Evolutionary conservation across 2,329 filamentous ascomycete genomes (phyloP).

Genomic region (Clonostachys byssicola): DNA sequence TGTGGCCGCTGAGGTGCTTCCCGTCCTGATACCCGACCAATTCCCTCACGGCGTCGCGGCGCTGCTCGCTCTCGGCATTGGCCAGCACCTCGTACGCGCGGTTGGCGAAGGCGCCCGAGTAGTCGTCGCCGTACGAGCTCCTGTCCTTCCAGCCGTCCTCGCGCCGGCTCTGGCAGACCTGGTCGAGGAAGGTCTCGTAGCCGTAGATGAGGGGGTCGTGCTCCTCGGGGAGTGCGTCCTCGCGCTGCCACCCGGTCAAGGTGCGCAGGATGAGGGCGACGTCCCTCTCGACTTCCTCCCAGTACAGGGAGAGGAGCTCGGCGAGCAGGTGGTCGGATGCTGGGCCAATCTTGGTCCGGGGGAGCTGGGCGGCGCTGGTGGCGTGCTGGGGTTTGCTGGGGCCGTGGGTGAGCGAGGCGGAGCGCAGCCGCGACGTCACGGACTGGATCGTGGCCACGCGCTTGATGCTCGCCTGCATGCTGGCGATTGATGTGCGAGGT

Average conservation of each 20-base stretch:
- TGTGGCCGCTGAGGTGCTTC: background rate
- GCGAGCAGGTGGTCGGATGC: slow-evolving; percentile 6
- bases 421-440: background rate
- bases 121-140: background rate
- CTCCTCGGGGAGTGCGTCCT: slow-evolving; percentile 1
- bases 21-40: background rate
- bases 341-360: too few species aligned
- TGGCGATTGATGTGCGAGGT: too few species aligned
- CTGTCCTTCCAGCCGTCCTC: too few species aligned
- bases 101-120: background rate
- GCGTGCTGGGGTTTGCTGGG: too few species aligned
- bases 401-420: too few species aligned
- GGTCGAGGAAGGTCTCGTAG: slow-evolving; percentile 30
- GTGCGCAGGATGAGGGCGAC: slow-evolving; percentile 25
- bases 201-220: slow-evolving; percentile 20
- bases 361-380: too few species aligned
- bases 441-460: too few species aligned
- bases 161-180: slow-evolving; percentile 18
- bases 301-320: slow-evolving; percentile 25
- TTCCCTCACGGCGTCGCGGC: too few species aligned
- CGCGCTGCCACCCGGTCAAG: slow-evolving; percentile 21
- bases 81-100: background rate
- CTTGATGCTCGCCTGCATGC: too few species aligned
- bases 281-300: slow-evolving; percentile 26
- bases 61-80: too few species aligned